Evolutionary conservation across 441 rosid species (phyloP), one percentile per base, ranked within the genome.

Genomic region (Populus hybrid): DNA sequence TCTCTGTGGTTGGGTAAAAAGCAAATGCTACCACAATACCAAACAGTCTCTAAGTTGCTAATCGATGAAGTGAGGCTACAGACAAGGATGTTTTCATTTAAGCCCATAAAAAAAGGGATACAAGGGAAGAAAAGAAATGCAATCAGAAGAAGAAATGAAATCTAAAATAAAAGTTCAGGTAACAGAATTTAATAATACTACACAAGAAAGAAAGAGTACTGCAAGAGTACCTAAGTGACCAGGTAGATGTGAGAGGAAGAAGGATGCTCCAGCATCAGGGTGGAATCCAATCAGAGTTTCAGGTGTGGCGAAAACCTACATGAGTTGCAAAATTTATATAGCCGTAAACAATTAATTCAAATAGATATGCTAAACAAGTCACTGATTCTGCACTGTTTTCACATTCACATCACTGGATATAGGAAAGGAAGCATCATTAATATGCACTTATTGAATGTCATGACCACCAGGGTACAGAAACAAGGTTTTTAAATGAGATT

Each of bases 181-280:
- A 24, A 69, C 72, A 28, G n/a, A 6, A 21, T 8, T 24, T 67
- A 32, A 68, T 16, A 34, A 32, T 36, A 67, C 23, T 1, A 35
- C 72, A 12, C 61, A 18, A 59, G 35, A 80, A 70, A 21, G 65
- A 59, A 18, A 70, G 12, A 46, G 61, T 35, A 82, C 69, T 65
- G 80, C 77, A 76, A 78, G 65, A 80, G 76, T 87, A 95, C 97
- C 99, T 79, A 95, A 85, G 86, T 88, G 89, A 79, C 97, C 97
- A 64, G 95, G 97, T 75, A 95, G 87, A 81, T 77, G 97, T 42
- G 99, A 87, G 59, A 95, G 95, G 85, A 91, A 81, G 89, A 90
- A 93, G 65, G 98, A 95, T 77, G 98, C 99, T 11, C 92, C 98
- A 70, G 99, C 99, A 86, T 95, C 98, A 72, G 99, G 99, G 84